Evolutionary conservation across 2,329 filamentous ascomycete species (phyloP).

Genomic region (Colletotrichum truncatum): DNA sequence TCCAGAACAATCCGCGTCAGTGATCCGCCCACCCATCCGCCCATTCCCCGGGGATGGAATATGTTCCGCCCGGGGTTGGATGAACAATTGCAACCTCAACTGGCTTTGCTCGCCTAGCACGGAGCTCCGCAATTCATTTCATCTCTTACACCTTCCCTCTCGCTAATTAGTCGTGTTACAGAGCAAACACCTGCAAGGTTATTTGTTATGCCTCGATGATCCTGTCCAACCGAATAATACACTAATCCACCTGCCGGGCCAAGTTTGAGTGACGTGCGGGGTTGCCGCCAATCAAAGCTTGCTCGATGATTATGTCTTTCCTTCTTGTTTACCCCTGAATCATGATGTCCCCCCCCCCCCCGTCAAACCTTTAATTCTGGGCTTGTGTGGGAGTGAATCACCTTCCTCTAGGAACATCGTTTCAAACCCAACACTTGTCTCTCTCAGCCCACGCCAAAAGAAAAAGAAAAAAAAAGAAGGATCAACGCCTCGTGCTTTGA

Average conservation of each 20-base stretch:
- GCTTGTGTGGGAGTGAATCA: neutral
- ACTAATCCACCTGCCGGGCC: neutral
- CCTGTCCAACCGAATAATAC: neutral
- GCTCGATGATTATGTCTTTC: neutral
- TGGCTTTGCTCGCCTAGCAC: neutral
- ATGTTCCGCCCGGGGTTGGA: neutral
- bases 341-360: too few species aligned
- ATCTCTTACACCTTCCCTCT: neutral
- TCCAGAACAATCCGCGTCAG: neutral
- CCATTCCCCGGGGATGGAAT: neutral
- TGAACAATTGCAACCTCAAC: neutral
- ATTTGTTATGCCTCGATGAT: constrained; percentile 1
- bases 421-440: neutral
- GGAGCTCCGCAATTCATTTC: neutral
- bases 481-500: neutral
- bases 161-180: constrained; percentile 8
- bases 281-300: neutral
- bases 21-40: neutral
- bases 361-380: neutral
- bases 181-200: constrained; percentile 8
- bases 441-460: neutral
- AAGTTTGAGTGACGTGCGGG: constrained; percentile 4
- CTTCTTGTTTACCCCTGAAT: neutral
- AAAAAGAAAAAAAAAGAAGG: neutral
- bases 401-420: neutral